Evolutionary conservation across 208 protist species (phyloP), one percentile per base, ranked within the genome.

Genomic region (Leishmania braziliensis): DNA sequence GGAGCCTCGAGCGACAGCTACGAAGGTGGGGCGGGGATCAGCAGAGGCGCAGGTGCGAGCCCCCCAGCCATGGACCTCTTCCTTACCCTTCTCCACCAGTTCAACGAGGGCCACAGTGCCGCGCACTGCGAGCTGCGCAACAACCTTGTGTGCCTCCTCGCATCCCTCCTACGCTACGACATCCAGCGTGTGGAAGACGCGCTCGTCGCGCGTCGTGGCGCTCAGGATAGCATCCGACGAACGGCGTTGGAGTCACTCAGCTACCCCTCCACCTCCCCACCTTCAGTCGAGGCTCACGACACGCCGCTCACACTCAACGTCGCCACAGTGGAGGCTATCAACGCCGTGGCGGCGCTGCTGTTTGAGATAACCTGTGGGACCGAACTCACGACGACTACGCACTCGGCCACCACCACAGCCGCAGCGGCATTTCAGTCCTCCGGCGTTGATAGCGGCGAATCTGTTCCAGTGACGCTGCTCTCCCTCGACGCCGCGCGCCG

Each of bases 311-410:
- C 66, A 23, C 79, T 85, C 74, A 69, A 46, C 81, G 26, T n/a
- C 18, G 58, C 70, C 29, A 83, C 83, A 0, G 84, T 94, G 20
- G 86, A 93, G 75, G 93, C 93, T 9, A 81, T 96, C 69, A 95
- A 90, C 75, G 82, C 87, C 2, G 85, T 92, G 18, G 87, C 84
- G 36, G 85, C 89, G 60, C 86, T 90, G 14, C 62, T 95, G 18
- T 95, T 96, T 78, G 90, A 96, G 83, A 74, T 92, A 29, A 84
- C 91, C 36, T 96, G 93, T 65, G 88, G 89, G 4, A 80, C 90
- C 8, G 93, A 96, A 79, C 83, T 96, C 46, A 86, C 60, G 12
- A 71, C 60, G 43, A 60, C 76, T 1, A 20, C 26, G 56, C 6
- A 51, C 60, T 20, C n/a, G 12, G 66, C 66, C 10, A 39, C 51